Evolutionary conservation across 805 yeast genomes (phyloP).

Genomic region (Candida insectorum): DNA sequence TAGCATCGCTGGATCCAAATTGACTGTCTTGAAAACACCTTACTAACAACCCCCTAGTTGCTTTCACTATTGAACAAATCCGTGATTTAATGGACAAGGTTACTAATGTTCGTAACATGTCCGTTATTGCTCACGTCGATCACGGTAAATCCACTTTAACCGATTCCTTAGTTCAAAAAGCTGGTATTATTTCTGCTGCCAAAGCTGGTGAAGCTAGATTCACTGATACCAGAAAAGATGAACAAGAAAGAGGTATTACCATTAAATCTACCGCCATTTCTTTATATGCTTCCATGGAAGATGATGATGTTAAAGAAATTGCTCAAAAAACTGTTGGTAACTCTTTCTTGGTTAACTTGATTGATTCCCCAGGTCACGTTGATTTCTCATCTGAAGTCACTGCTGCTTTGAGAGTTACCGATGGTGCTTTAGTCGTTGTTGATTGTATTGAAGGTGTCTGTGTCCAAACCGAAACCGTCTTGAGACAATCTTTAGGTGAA

Average conservation of each 20-base stretch:
- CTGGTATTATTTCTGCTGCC: constrained; percentile 99
- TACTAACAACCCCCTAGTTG: constrained; percentile 38
- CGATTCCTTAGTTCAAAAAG: constrained; percentile 98
- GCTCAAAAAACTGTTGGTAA: constrained; percentile 89
- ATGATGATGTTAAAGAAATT: constrained; percentile 84
- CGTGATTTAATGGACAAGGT: constrained; percentile 99
- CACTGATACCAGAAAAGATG: constrained; percentile 99
- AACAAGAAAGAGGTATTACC: constrained; percentile 99
- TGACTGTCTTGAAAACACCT: too few species aligned
- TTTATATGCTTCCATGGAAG: constrained; percentile 82
- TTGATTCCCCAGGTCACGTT: constrained; percentile 99
- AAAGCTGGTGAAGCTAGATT: constrained; percentile 99
- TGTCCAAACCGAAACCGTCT: constrained; percentile 99
- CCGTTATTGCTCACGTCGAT: constrained; percentile 99
- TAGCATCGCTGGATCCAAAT: too few species aligned
- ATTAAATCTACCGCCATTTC: constrained; percentile 99
- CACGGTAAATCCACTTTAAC: constrained; percentile 99
- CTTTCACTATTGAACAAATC: constrained; percentile 72
- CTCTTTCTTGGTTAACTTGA: constrained; percentile 95
- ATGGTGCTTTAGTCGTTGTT: constrained; percentile 99
- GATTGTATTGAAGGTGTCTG: constrained; percentile 99
- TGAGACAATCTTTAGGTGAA: constrained; percentile 98
- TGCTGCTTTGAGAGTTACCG: constrained; percentile 99
- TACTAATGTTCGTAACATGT: constrained; percentile 99
- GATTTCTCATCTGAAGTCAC: constrained; percentile 99